Evolutionary conservation across 768 basidiomycete genomes (phyloP).

Genomic region (Krasilnikovozyma curviuscula): DNA sequence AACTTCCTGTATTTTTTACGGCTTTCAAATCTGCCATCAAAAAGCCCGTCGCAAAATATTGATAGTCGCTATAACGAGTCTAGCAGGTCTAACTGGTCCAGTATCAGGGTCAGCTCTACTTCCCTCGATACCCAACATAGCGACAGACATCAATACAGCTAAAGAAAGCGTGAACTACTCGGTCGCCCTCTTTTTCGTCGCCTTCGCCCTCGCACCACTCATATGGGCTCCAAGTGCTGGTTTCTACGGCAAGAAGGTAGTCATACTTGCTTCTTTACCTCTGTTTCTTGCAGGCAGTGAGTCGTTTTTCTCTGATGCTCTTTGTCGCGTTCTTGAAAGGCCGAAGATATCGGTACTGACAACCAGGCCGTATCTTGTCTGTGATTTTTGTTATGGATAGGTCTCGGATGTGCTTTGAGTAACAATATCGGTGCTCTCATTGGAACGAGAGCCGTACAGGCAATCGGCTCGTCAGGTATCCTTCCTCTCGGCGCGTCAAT

Average conservation of each 20-base stretch:
- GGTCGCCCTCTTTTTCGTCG: constrained; percentile 25
- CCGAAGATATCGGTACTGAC: no score
- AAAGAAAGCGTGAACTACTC: constrained; percentile 41
- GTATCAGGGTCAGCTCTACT: no score
- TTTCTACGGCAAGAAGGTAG: constrained; percentile 45
- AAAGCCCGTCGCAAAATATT: no score
- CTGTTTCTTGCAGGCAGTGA: constrained; percentile 39
- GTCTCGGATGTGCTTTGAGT: constrained; percentile 41
- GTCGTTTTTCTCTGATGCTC: no score
- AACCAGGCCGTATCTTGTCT: no score
- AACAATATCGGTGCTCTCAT: constrained; percentile 33
- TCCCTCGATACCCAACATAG: constrained; percentile 54
- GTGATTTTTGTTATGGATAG: no score
- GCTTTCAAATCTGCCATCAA: no score
- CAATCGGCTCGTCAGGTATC: constrained; percentile 39
- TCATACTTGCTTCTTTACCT: constrained; percentile 36
- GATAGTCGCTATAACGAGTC: no score
- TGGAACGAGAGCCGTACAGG: constrained; percentile 45
- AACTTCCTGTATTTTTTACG: no score
- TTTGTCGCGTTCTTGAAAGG: no score
- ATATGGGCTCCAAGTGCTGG: constrained; percentile 37
- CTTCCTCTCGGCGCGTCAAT: constrained; percentile 39
- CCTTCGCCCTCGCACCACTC: constrained; percentile 33
- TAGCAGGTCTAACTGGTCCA: no score
- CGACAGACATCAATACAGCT: constrained; percentile 42